Conservation (phyloP, 169 alveolate species). For the Cryptosporidium canis region DNA sequence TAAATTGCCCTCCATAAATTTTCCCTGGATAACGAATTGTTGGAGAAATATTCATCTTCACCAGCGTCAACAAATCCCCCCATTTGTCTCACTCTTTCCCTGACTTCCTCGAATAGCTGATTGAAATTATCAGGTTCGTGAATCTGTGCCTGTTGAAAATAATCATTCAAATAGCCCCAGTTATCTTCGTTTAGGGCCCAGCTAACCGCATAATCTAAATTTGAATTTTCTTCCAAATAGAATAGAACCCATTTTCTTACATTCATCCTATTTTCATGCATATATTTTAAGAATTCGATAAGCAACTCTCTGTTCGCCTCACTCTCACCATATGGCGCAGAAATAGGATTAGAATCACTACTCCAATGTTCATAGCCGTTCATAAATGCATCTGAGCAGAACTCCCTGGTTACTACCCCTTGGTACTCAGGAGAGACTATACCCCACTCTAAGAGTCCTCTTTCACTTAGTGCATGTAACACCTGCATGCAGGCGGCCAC, state of each 20-base stretch:
- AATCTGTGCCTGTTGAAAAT: conserved; percentile 32
- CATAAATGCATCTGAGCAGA: conserved; percentile 57
- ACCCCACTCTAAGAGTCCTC: conserved; percentile 53
- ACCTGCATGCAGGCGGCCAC: conserved; percentile 49
- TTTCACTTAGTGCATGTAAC: conserved; percentile 9
- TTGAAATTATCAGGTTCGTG: conserved; percentile 56
- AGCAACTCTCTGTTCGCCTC: conserved; percentile 42
- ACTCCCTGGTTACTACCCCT: conserved; percentile 35
- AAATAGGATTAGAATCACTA: conserved; percentile 9
- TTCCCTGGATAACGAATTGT: conserved; percentile 5
- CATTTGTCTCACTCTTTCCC: conserved; percentile 70
- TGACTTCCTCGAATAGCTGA: conserved; percentile 34
- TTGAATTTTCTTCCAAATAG: conserved; percentile 38
- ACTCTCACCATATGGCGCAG: conserved; percentile 34
- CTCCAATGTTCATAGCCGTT: conserved; percentile 32
- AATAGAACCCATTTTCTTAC: conserved; percentile 61
- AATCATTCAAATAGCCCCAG: conserved; percentile 46
- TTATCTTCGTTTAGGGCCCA: conserved; percentile 71
- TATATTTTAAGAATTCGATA: conserved; percentile 47
- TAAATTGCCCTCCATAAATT: conserved; percentile 59
- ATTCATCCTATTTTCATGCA: conserved; percentile 32
- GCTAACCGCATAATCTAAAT: conserved; percentile 36
- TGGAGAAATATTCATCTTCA: conserved; percentile 11
- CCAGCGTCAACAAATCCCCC: conserved; percentile 56
- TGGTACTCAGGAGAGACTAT: conserved; percentile 66